phyloP scores from a whole-genome alignment of 1,284 basidiomycete genomes.

The Psilocybe mexicana region DNA sequence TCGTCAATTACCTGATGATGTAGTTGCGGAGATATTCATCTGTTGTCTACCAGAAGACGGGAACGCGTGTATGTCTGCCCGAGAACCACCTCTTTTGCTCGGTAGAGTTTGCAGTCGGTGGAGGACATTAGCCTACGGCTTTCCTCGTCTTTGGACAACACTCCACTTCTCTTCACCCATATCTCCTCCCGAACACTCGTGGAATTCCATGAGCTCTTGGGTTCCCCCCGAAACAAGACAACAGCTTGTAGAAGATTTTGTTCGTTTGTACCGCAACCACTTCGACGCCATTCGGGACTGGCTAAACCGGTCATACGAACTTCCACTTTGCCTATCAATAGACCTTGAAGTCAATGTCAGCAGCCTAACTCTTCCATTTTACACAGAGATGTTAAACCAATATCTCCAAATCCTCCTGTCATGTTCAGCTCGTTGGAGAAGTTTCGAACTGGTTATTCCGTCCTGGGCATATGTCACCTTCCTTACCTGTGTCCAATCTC shows the following conservation, averaged over 20 bases:
- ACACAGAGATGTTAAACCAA: neutral
- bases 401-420: neutral
- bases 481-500: neutral
- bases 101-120: constrained; percentile 1
- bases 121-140: neutral
- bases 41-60: neutral
- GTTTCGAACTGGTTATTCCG: neutral
- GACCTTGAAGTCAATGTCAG: neutral
- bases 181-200: neutral
- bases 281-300: neutral
- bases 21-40: neutral
- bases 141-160: constrained; percentile 1
- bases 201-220: neutral
- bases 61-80: neutral
- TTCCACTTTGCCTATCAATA: neutral
- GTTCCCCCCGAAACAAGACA: neutral
- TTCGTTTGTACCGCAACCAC: neutral
- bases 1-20: neutral
- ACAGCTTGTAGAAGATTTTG: neutral
- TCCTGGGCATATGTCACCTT: neutral
- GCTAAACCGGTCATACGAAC: neutral
- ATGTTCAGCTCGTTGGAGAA: neutral
- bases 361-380: neutral
- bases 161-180: neutral
- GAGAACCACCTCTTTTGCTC: neutral